Base-by-base conservation (phyloP, 1,284 basidiomycete genomes). In the Cerrena zonata region DNA sequence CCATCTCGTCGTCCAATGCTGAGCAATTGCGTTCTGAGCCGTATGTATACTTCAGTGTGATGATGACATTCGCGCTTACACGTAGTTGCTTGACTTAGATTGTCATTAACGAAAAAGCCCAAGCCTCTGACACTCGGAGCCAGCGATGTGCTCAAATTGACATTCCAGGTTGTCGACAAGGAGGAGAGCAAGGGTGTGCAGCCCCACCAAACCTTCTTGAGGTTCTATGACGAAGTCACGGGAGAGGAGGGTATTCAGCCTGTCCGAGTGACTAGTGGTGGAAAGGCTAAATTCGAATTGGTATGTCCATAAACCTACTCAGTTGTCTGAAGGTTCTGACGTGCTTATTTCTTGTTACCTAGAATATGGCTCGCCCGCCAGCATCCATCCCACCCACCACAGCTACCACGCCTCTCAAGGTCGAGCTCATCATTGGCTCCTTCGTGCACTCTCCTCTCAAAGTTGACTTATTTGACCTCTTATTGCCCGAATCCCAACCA, bases 141-240 rank as follows among this genome's bases (percentile, higher is more conserved):
- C 7, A 74, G 70, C 4, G 85, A 90, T 54, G 77, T 72, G 4
- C 72, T 92, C 52, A 91, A 87, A 65, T 58, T 94, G 42, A 79
- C 84, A 2, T 92, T 94, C 71, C 81, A 83, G 61, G 72, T 90
- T 30, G 68, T 84, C 26, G 82, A 86, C 58, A 72, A 79, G 56
- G 77, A 75, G 5, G 67, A 65, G 5, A 80, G 78, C 40, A 79
- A 84, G 50, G 82, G 82, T 30, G 78, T 91, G 27, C 84, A 86
- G 59, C 90, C 91, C 5, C 85, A 91, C 65, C 91, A 93, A 65
- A 87, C 89, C 0, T 91, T 92, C 75, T 72, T 93, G 40, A 78
- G 89, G 23, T 91, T 93, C 75, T 88, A 84, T 60, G 89, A 92
- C 65, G 69, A 73, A 50, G 68, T 74, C 46, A 79, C 84, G 0